These are phyloP conservation scores for Trifolium subterraneum DNA, from an alignment of 306 rosid species.

Conservation along the genomic window DNA sequence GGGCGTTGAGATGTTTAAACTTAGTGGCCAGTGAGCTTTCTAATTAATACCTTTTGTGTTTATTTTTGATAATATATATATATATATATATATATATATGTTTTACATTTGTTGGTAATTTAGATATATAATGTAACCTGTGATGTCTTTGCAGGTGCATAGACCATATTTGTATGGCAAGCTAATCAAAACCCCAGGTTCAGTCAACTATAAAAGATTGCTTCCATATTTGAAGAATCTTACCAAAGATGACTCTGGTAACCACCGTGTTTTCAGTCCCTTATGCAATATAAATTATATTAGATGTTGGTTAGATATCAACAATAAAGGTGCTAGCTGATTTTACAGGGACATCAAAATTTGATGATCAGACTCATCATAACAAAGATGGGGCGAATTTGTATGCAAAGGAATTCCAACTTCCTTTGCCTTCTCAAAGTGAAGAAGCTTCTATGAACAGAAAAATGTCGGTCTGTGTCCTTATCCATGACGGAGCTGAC, in stretches of 20 bases:
- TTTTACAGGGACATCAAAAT: conserved; percentile 47
- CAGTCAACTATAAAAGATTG: conserved; percentile 74
- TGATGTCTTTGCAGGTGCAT: conserved; percentile 56
- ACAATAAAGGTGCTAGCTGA: conserved; percentile 21
- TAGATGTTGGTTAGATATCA: neutral
- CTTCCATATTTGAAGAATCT: conserved; percentile 72
- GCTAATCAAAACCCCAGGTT: conserved; percentile 74
- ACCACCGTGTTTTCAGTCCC: conserved; percentile 15
- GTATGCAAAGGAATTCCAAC: conserved; percentile 20
- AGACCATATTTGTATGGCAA: conserved; percentile 60
- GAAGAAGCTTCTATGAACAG: conserved; percentile 31
- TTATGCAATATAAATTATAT: neutral
- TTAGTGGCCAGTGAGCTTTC: neutral
- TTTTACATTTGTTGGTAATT: conserved; percentile 20
- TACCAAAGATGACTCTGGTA: conserved; percentile 51
- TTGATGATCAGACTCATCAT: conserved; percentile 21
- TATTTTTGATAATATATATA: neutral
- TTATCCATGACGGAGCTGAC: conserved; percentile 36
- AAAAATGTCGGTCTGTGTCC: conserved; percentile 15
- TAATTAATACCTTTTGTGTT: neutral
- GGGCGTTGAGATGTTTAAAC: neutral
- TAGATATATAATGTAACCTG: conserved; percentile 16
- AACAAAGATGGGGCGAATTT: conserved; percentile 16
- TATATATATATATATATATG: neutral
- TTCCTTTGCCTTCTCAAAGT: conserved; percentile 38